Base-by-base conservation (phyloP, 768 basidiomycete genomes). In the Hygrocybe punicea region DNA sequence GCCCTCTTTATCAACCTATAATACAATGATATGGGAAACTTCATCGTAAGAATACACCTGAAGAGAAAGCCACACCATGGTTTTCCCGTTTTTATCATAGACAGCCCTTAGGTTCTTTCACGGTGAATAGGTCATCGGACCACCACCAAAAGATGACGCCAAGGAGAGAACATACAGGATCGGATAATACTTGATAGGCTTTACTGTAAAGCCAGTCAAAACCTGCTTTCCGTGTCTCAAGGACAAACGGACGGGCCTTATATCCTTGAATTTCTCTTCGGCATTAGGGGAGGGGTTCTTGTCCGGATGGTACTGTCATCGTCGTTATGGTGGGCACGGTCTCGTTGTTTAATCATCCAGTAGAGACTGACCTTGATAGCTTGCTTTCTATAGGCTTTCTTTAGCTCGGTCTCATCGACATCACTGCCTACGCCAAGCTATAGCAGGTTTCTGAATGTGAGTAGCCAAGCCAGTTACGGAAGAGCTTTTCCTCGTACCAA, bases 41-140 rank as follows among this genome's bases (percentile, higher is more conserved):
- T 34, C 11, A 47, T 7, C 46, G 36, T 14, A 36, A 24, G 24
- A 37, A 34, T n/a, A 21, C 24, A 17, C 62, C 45, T 50, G 48
- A 59, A 11, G 6, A 33, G 14, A 7, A 29, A 16, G 34, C 66
- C 83, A 63, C 63, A 88, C 91, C 83, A 89, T 91, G 50, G 84
- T 82, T 73, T 91, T 92, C 44, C 97, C 97, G 76, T 96, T 88
- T 77, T 93, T 93, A 72, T 99, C 94, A 67, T 99, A 99, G 19
- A 93, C 89, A 0, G 84, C 83, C 45, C 96, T 84, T 44, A 89
- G 71, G 75, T 98, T 91, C 82, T 90, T 67, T 29, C 29, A 29
- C 29, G 58, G 47, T 59, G 51, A 9, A 56, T 34, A 62, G 59
- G 34, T 44, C 8, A 8, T 17, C 46, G 8, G 16, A 40, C 4